Base-by-base conservation (phyloP, 139 green algal genomes). In the Coelastrella sp. region DNA sequence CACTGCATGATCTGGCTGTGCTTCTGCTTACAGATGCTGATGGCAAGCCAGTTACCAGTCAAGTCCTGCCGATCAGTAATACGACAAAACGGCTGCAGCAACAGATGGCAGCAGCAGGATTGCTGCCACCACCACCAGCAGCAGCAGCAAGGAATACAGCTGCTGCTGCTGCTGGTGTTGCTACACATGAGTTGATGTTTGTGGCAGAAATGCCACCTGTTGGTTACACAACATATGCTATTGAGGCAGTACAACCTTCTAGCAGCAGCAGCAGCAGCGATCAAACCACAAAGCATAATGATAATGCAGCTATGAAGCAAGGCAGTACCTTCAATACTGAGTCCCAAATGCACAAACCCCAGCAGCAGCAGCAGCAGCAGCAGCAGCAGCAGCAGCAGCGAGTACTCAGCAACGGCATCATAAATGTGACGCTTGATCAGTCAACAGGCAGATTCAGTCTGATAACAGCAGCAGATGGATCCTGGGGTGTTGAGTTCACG, bases 121-220 rank as follows among this genome's bases (percentile, higher is more conserved):
- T 80, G 68, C 7, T 65, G 8, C 14, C 47, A 66, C 65, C 54
- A 87, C 75, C 64, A 74, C 47, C 56, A 22, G 80, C 14, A 60
- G 58, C 60, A 57, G 32, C n/a, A 54, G 32, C 32, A 47, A 47
- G 32, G 32, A 47, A 47, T 47, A 47, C 32, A 47, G 92, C 66
- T 57, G 16, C 13, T 6, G 68, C 32, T 11, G 47, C 71, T 73
- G 84, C 68, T 58, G 68, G 20, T 81, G 71, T 86, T 23, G 90
- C 58, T 5, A 87, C 22, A n/a, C 75, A 90, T 22, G 92, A 96
- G 90, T 65, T 97, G 7, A 89, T 83, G 5, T 97, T 97, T 86
- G 20, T 91, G 0, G 92, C 87, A 1, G 78, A 86, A 0, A 54
- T 96, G 11, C 94, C 93, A 2, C 94, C 95, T 5, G 61, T 96